These are phyloP conservation scores for Lactarius akahatsu DNA, from an alignment of 768 basidiomycete species.

Conservation along the genomic window DNA sequence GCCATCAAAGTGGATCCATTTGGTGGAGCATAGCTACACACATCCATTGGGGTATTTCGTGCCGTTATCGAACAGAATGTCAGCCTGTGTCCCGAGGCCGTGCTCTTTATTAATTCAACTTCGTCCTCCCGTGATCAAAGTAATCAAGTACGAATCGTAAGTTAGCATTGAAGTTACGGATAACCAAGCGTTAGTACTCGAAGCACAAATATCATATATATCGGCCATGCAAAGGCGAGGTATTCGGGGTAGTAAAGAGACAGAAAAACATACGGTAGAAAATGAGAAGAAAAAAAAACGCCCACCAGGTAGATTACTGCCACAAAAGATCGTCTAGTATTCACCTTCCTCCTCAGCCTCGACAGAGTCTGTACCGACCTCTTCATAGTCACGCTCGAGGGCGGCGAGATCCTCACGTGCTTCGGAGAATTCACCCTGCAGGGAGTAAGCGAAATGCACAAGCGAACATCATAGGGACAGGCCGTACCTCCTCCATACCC, in stretches of 20 bases:
- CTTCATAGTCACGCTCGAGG: constrained; percentile 93
- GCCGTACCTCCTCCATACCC: constrained; percentile 90
- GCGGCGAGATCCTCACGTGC: constrained; percentile 98
- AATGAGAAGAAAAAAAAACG: background rate
- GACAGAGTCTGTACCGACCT: constrained; percentile 77
- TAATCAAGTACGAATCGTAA: constrained; percentile 11
- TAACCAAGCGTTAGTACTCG: constrained; percentile 29
- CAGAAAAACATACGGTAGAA: constrained; percentile 14
- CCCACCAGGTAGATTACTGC: constrained; percentile 7
- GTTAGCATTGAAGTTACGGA: constrained; percentile 30
- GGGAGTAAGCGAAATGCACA: constrained; percentile 23
- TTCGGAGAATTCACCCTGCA: constrained; percentile 94
- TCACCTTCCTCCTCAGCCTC: constrained; percentile 68
- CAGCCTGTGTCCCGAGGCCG: background rate
- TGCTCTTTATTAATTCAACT: background rate
- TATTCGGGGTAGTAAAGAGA: constrained; percentile 19
- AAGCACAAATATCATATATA: constrained; percentile 28
- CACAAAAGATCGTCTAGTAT: constrained; percentile 41
- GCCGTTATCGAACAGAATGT: no score
- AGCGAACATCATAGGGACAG: background rate
- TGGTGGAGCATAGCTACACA: no score
- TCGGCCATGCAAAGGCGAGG: constrained; percentile 11
- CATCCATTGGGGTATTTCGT: no score
- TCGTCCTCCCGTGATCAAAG: background rate
- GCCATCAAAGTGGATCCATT: no score